Evolutionary conservation across 1,139 yeast genomes (phyloP), one percentile per base, ranked within the genome.

Genomic region (Pichia sp.): DNA sequence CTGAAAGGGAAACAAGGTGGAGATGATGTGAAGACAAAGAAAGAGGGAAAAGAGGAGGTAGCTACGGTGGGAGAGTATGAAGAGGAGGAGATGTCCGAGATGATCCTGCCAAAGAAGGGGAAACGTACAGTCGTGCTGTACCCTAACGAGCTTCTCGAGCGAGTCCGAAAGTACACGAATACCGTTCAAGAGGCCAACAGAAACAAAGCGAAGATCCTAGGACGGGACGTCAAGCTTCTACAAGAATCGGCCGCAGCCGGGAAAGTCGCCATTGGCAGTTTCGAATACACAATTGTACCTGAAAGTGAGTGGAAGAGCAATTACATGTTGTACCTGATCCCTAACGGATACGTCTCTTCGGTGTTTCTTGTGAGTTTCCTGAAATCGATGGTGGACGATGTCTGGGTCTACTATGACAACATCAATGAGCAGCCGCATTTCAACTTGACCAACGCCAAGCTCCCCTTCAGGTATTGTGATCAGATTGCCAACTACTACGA

Each of bases 401-500:
- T 41, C 2, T 55, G 55, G 55, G 14, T 41, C 10, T 56, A 55
- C 51, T 53, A 29, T 42, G 43, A 52, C 8, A 56, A 55, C 33
- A 6, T 16, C 9, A 31, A 45, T 17, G 55, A 42, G 20, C 56
- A 50, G 31, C 56, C 55, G 16, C 54, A 47, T 30, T 48, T 49
- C 27, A 16, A 27, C 29, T 40, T 49, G 9, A 16, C 31, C 6
- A 46, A 27, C 14, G 9, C 16, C 10, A 40, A 31, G 33, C 57
- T 61, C 17, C 64, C 64, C 4, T 54, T 61, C 9, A 49, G 66
- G 20, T 55, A 57, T 51, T 52, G 57, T 16, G 52, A 51, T 14
- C 52, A 58, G 17, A 52, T 54, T 5, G 62, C 57, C 9, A 64
- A 64, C 54, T 63, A 56, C 48, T 64, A 64, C 52, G 67, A 64